Conservation (phyloP, 2,329 filamentous ascomycete species). For the Rutstroemia sp. region DNA sequence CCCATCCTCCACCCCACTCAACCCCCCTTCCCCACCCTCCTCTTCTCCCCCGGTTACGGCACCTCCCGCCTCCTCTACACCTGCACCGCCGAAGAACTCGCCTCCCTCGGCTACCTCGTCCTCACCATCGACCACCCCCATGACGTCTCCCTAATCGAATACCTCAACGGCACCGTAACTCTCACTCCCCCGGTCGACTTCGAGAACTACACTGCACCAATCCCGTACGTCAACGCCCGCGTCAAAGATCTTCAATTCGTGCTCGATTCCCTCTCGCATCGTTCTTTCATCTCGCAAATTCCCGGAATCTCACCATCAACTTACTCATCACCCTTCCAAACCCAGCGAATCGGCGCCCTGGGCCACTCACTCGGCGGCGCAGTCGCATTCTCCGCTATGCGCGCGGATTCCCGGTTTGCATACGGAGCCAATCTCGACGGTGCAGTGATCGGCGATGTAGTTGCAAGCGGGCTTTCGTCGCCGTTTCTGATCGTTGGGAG, state of each 20-base stretch:
- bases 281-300: background rate
- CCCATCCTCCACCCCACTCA: background rate
- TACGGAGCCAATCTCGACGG: conserved; percentile 35
- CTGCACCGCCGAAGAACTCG: conserved; percentile 26
- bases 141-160: conserved; percentile 30
- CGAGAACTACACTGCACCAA: conserved; percentile 9
- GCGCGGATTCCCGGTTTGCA: conserved; percentile 27
- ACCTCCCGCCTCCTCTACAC: conserved; percentile 28
- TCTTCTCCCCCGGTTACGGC: conserved; percentile 30
- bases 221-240: conserved; percentile 14
- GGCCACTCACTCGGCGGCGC: conserved; percentile 32
- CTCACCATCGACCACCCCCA: conserved; percentile 32
- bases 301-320: background rate
- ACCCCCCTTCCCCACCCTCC: conserved; percentile 23
- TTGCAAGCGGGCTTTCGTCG: conserved; percentile 20
- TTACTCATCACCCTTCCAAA: background rate
- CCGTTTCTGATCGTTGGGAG: conserved; percentile 31
- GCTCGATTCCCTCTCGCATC: conserved; percentile 16
- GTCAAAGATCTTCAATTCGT: conserved; percentile 22
- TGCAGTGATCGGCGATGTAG: conserved; percentile 24
- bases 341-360: conserved; percentile 21
- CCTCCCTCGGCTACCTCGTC: conserved; percentile 31
- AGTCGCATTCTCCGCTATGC: conserved; percentile 28
- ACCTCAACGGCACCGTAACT: conserved; percentile 21
- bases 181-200: conserved; percentile 14